phyloP scores from a whole-genome alignment of 192 early-diverging fungal species.

The Lobosporangium transversale region DNA sequence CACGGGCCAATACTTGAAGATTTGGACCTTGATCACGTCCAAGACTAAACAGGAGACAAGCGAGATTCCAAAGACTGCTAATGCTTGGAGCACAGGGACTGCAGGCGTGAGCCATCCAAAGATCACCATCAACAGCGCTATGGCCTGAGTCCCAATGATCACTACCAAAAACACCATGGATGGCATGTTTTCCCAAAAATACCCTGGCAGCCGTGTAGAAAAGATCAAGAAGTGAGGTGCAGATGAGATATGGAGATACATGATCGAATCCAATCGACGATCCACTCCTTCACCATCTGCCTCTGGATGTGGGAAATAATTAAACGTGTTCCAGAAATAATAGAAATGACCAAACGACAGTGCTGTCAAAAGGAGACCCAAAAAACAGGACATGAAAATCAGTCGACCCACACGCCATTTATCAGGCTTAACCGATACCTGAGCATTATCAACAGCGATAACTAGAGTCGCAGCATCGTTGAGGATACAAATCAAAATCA shows the following conservation, averaged over 20 bases:
- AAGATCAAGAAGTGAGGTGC: slow-evolving; percentile 93
- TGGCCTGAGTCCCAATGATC: slow-evolving; percentile 87
- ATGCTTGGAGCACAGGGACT: slow-evolving; percentile 77
- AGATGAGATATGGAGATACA: slow-evolving; percentile 92
- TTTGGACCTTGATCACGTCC: slow-evolving; percentile 89
- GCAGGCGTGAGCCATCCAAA: slow-evolving; percentile 64
- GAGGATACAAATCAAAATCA: slow-evolving; percentile 90
- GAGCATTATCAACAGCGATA: slow-evolving; percentile 91
- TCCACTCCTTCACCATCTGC: slow-evolving; percentile 31
- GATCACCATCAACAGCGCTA: slow-evolving; percentile 82
- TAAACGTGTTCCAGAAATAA: slow-evolving; percentile 72
- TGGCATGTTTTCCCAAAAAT: slow-evolving; percentile 87
- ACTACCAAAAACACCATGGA: slow-evolving; percentile 77
- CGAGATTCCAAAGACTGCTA: slow-evolving; percentile 81
- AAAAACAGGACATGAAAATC: slow-evolving; percentile 79
- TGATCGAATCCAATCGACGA: slow-evolving; percentile 79
- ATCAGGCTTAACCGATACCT: slow-evolving; percentile 87
- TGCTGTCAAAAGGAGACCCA: slow-evolving; percentile 77
- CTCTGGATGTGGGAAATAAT: slow-evolving; percentile 32
- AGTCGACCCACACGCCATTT: slow-evolving; percentile 95
- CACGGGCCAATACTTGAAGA: slow-evolving; percentile 88
- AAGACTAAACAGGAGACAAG: slow-evolving; percentile 82
- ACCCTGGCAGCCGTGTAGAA: slow-evolving; percentile 84
- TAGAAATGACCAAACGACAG: slow-evolving; percentile 88
- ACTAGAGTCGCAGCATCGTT: slow-evolving; percentile 90